These are phyloP conservation scores for Podospora tetraspora DNA, from an alignment of 495 filamentous ascomycete genomes.

Conservation along the genomic window DNA sequence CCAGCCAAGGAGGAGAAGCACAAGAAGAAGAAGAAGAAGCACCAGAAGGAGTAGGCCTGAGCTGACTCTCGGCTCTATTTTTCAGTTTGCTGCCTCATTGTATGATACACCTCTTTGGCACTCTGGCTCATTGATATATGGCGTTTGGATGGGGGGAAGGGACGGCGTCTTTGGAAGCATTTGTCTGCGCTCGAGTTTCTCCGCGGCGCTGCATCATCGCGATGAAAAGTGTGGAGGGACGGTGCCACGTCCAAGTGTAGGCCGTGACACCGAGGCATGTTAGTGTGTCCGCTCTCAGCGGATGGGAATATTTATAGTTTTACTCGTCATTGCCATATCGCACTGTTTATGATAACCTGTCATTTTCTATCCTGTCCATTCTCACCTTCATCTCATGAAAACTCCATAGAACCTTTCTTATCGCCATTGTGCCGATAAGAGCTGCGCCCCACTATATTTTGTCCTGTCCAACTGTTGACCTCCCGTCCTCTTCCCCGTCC, in stretches of 20 bases:
- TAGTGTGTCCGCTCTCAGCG: background rate
- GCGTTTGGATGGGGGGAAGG: constrained; percentile 30
- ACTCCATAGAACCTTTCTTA: background rate
- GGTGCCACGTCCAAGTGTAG: background rate
- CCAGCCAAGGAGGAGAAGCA: constrained; percentile 36
- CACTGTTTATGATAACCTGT: background rate
- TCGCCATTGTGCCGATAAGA: background rate
- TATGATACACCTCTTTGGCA: constrained; percentile 35
- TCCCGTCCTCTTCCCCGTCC: background rate
- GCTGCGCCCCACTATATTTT: constrained; percentile 23
- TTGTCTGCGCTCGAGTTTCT: constrained; percentile 21
- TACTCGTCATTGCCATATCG: background rate
- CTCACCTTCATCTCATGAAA: background rate
- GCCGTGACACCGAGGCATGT: background rate
- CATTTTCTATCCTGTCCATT: background rate
- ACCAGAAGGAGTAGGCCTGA: constrained; percentile 33
- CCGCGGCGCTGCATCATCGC: constrained; percentile 18
- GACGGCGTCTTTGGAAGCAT: constrained; percentile 25
- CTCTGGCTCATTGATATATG: constrained; percentile 26
- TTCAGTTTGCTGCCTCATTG: constrained; percentile 23
- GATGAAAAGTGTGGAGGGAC: constrained; percentile 15
- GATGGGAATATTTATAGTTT: background rate
- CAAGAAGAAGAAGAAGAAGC: constrained; percentile 48
- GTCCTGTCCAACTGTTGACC: background rate
- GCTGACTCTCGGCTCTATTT: constrained; percentile 12